A percentile compares a stretch with the other conserved stretches of the same genome.
Conservation (phyloP, 805 yeast genomes). For the Priceomyces melissophilus region DNA sequence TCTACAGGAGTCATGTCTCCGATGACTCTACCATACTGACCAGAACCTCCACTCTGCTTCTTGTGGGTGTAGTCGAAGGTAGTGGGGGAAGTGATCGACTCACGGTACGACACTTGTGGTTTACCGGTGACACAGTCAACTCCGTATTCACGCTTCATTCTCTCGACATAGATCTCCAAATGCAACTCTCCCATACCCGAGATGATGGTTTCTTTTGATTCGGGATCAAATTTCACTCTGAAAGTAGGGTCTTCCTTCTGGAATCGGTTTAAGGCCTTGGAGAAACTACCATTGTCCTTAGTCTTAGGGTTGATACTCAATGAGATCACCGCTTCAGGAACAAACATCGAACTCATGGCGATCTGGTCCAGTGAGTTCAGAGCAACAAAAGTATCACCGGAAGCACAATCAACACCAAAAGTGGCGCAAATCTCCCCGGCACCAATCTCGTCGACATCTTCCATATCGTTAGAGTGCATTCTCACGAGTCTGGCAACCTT, state of each 20-base stretch:
- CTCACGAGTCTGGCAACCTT: conserved; percentile 92
- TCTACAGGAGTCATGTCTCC: conserved; percentile 70
- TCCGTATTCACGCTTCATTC: conserved; percentile 96
- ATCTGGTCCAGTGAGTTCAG: conserved; percentile 60
- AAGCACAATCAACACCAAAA: conserved; percentile 97
- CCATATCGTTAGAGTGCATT: conserved; percentile 99
- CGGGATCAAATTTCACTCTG: conserved; percentile 84
- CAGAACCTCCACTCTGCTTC: conserved; percentile 99
- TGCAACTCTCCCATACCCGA: conserved; percentile 99
- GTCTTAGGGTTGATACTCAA: conserved; percentile 84
- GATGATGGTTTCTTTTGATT: conserved; percentile 90
- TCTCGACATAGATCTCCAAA: conserved; percentile 94
- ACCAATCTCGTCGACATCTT: conserved; percentile 90
- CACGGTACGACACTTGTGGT: conserved; percentile 98
- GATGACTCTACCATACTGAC: conserved; percentile 96
- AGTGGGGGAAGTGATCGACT: conserved; percentile 71
- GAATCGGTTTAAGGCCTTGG: conserved; percentile 95
- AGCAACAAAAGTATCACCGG: conserved; percentile 96
- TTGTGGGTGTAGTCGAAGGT: conserved; percentile 92
- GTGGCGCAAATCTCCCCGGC: conserved; percentile 99
- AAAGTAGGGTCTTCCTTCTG: conserved; percentile 99
- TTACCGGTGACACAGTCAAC: conserved; percentile 94
- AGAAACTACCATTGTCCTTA: conserved; percentile 81
- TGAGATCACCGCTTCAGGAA: conserved; percentile 98
- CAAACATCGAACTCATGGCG: conserved; percentile 97